Conservation (phyloP, 768 basidiomycete genomes). For the Kwoniella bestiolae region DNA sequence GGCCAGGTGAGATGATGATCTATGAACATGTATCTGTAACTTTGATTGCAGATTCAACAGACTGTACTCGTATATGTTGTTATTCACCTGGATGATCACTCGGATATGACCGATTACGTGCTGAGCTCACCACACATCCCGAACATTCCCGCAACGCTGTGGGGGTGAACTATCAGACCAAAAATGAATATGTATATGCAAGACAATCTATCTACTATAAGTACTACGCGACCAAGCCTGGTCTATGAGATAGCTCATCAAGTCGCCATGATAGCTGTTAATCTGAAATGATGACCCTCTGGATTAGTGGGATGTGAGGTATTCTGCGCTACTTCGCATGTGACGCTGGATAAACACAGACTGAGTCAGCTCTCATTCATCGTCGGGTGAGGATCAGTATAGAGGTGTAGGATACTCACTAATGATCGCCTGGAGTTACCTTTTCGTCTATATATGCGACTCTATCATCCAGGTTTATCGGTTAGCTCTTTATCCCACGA, state of each 20-base stretch:
- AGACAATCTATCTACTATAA: no score
- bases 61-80: no score
- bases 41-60: no score
- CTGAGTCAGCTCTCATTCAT: not conserved
- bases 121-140: not conserved
- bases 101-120: slow-evolving; percentile 9
- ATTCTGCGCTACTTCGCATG: slow-evolving; percentile 46
- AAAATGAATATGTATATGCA: not conserved
- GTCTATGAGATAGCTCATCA: no score
- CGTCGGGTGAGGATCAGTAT: no score
- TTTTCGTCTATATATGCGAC: slow-evolving; percentile 57
- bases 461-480: slow-evolving; percentile 19
- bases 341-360: slow-evolving; percentile 33
- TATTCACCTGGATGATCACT: no score
- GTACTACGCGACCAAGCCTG: no score
- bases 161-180: not conserved
- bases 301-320: slow-evolving; percentile 48
- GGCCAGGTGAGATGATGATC: no score
- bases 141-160: not conserved
- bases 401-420: no score
- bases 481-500: not conserved
- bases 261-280: slow-evolving; percentile 56
- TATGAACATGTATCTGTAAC: no score
- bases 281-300: slow-evolving; percentile 49
- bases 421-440: slow-evolving; percentile 55